Evolutionary conservation across 2,329 filamentous ascomycete species (phyloP), one percentile per base, ranked within the genome.

Genomic region (Colletotrichum incanum): DNA sequence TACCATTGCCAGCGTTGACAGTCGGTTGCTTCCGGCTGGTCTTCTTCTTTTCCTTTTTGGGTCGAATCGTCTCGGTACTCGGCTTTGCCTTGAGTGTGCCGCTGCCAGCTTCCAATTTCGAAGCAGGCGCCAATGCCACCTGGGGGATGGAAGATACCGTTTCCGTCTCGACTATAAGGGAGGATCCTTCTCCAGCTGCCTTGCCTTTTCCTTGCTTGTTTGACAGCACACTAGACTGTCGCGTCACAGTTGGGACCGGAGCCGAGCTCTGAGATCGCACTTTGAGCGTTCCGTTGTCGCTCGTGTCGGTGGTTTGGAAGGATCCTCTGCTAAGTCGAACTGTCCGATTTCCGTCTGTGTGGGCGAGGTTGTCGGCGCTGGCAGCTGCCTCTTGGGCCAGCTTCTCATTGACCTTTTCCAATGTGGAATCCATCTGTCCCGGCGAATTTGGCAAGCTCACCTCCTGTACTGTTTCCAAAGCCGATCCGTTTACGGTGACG

Each of bases 141-240:
- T 97, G 95, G 14, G 95, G 94, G 66, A 98, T 93, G 3, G 95
- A 97, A 54, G 91, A 93, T 47, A 99, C 96, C 0, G 95, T 97
- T 82, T 99, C 96, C 0, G 96, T 98, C 84, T 99, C 96, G 18
- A 98, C 96, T 12, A 94, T 98, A 95, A 99, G 98, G 69, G 92
- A 89, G 45, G 93, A 93, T n/a, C 91, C 92, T 79, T 97, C 94
- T 63, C 87, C 85, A 14, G 84, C 80, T 37, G 90, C 85, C 79
- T 95, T 94, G 43, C 89, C 87, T 79, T 95, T 94, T 67, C 86
- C 84, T 67, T 93, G 88, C 73, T 92, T 92, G 45, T 93, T 89
- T 61, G 91, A 90, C 73, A 88, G 82, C 76, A 83, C 79, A 72
- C 88, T 91, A 11, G 94, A 94, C 73, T 93, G 94, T 85, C 81